Evolutionary conservation across 2,329 filamentous ascomycete species (phyloP), one percentile per base, ranked within the genome.

Genomic region (Ascochyta pisi): DNA sequence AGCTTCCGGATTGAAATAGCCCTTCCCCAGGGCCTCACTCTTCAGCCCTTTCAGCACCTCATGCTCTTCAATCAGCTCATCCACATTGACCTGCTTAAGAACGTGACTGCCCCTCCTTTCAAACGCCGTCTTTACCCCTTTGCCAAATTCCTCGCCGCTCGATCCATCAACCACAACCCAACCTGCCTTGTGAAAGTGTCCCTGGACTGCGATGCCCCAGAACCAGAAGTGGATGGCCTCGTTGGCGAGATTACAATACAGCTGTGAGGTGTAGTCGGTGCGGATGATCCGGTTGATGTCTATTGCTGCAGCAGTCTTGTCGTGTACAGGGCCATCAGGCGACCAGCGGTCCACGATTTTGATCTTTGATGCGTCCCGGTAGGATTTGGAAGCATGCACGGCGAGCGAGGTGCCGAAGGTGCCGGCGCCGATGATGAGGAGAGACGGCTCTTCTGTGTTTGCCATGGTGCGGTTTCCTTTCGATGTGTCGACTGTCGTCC

Each of bases 331-430:
- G 13, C 56, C 59, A 34, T 60, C 58, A 13, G 58, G 60, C 6
- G 58, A 59, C 65, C 65, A 68, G 10, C 68, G 68, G 38, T 74
- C 71, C 22, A 74, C 39, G 40, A 73, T 56, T 0, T 66, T 73
- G 26, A 74, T 65, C n/a, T 60, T 60, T 2, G 68, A 81, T 31
- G 79, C 66, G 38, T 75, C 69, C 16, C 82, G 79, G 63, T 83
- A 79, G 53, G 77, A 78, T 50, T 78, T 77, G 55, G 83, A 82
- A 38, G 89, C 80, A 57, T 88, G 82, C 56, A 86, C 84, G n/a
- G 87, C 87, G 0, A 86, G 88, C 22, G 84, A 87, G 33, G 83
- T 82, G 34, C 87, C 87, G 66, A 89, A 89, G 27, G 87, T 84
- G 40, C 87, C 87, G 7, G 84, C 84, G 31, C 87, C 87, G 39